phyloP scores from a whole-genome alignment of 805 yeast genomes.

The Sugiyamaella boreocaroliniensis region DNA sequence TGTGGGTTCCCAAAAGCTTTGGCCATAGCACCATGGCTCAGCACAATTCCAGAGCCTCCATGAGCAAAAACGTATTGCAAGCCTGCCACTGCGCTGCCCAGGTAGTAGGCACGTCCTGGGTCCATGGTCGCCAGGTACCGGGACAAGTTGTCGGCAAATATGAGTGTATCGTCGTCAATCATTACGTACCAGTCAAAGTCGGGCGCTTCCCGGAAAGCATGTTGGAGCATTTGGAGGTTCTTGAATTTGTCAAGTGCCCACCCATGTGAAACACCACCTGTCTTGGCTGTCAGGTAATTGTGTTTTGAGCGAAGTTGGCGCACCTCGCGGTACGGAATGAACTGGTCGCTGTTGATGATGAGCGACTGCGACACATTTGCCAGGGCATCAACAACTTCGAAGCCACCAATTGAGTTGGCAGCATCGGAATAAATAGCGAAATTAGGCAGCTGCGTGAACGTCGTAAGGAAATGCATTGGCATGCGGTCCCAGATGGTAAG shows the following conservation, averaged over 20 bases:
- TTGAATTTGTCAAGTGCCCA: slow-evolving; percentile 33
- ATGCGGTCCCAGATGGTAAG: slow-evolving; percentile 30
- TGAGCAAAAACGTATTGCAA: slow-evolving; percentile 28
- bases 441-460: slow-evolving; percentile 26
- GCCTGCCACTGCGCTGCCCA: slow-evolving; percentile 28
- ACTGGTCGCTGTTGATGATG: slow-evolving; percentile 5
- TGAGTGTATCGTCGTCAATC: slow-evolving; percentile 31
- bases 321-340: slow-evolving; percentile 4
- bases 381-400: slow-evolving; percentile 88
- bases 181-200: slow-evolving; percentile 30
- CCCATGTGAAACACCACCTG: slow-evolving; percentile 16
- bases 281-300: background rate
- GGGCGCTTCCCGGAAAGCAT: slow-evolving; percentile 27
- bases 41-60: slow-evolving; percentile 33
- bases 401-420: slow-evolving; percentile 45
- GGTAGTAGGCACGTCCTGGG: slow-evolving; percentile 24
- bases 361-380: slow-evolving; percentile 36
- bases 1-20: slow-evolving; percentile 20
- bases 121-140: slow-evolving; percentile 18
- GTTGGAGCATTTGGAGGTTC: slow-evolving; percentile 30
- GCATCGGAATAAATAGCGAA: slow-evolving; percentile 31
- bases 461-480: slow-evolving; percentile 30
- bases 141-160: slow-evolving; percentile 25
- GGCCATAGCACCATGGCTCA: slow-evolving; percentile 27
- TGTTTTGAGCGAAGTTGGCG: slow-evolving; percentile 5